phyloP scores from a whole-genome alignment of 352 stramenopile genomes.

The Pythium rishiriense region DNA sequence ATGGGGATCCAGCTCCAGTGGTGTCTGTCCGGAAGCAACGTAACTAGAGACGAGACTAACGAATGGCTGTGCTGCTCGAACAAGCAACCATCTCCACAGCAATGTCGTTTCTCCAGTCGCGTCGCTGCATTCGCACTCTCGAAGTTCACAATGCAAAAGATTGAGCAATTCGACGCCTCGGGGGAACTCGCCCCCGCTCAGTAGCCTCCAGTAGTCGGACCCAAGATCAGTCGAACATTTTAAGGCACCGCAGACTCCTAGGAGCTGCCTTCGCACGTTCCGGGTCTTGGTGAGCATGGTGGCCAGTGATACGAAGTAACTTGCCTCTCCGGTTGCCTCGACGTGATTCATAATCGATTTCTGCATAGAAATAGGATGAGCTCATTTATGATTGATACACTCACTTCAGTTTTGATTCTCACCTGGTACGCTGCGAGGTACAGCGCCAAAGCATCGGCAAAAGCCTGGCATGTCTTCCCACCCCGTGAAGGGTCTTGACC shows the following conservation, averaged over 20 bases:
- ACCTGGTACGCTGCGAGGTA: constrained; percentile 62
- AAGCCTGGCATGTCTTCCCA: constrained; percentile 63
- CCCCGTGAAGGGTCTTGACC: constrained; percentile 58
- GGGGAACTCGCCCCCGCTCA: constrained; percentile 39
- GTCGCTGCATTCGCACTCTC: constrained; percentile 39
- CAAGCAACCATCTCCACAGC: constrained; percentile 56
- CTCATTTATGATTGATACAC: background rate
- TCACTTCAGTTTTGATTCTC: background rate
- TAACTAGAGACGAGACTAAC: constrained; percentile 55
- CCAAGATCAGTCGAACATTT: background rate
- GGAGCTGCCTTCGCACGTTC: constrained; percentile 1
- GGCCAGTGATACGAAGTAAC: constrained; percentile 15
- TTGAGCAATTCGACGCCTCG: constrained; percentile 53
- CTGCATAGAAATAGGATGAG: background rate
- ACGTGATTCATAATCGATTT: background rate
- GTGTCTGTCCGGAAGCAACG: constrained; percentile 41
- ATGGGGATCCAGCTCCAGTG: constrained; percentile 48
- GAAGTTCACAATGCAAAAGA: constrained; percentile 43
- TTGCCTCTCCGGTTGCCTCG: background rate
- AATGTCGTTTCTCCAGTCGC: constrained; percentile 27
- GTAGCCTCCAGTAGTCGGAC: constrained; percentile 16
- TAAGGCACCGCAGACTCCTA: constrained; percentile 1
- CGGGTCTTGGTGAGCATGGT: constrained; percentile 14
- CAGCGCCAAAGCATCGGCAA: constrained; percentile 48
- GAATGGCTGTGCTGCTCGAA: constrained; percentile 53